Conservation (phyloP, 352 stramenopile genomes). For the Globisporangium polare region DNA sequence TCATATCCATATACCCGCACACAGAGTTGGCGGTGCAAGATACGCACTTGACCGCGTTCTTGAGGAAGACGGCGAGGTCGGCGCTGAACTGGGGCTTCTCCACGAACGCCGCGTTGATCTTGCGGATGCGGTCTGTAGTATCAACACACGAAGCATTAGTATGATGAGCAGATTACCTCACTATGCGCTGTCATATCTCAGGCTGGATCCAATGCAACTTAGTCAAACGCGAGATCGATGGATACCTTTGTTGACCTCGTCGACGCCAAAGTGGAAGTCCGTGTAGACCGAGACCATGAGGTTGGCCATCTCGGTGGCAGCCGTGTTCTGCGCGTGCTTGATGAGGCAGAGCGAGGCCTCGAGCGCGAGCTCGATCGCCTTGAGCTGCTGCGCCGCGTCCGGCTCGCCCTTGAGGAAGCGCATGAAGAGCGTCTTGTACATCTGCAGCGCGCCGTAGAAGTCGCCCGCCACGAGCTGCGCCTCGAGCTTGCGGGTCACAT, state of each 20-base stretch:
- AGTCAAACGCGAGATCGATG: not conserved
- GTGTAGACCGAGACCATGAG: conserved; percentile 73
- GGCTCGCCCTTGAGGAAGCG: conserved; percentile 76
- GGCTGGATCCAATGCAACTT: too few species aligned
- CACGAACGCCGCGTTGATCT: conserved; percentile 61
- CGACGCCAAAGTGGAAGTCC: conserved; percentile 64
- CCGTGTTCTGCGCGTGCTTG: conserved; percentile 71
- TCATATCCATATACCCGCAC: conserved; percentile 1
- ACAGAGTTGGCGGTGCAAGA: not conserved
- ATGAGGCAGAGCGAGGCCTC: conserved; percentile 64
- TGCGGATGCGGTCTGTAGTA: conserved; percentile 38
- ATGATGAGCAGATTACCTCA: not conserved
- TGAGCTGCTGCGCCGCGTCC: conserved; percentile 46
- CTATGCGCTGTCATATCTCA: not conserved
- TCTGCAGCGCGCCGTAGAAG: conserved; percentile 85
- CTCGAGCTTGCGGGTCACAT: conserved; percentile 76
- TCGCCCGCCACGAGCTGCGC: conserved; percentile 67
- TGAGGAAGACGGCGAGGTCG: conserved; percentile 65
- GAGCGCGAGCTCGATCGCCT: conserved; percentile 58
- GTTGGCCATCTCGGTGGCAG: conserved; percentile 75
- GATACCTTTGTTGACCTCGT: conserved; percentile 60
- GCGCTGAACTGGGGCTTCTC: conserved; percentile 63
- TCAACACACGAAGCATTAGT: not conserved
- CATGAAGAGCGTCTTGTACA: conserved; percentile 91
- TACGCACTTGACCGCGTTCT: conserved; percentile 75